A percentile compares a stretch with the other conserved stretches of the same genome.
These are phyloP conservation scores for Piedraia hortae DNA, from an alignment of 2,329 filamentous ascomycete species.

Conservation along the genomic window DNA sequence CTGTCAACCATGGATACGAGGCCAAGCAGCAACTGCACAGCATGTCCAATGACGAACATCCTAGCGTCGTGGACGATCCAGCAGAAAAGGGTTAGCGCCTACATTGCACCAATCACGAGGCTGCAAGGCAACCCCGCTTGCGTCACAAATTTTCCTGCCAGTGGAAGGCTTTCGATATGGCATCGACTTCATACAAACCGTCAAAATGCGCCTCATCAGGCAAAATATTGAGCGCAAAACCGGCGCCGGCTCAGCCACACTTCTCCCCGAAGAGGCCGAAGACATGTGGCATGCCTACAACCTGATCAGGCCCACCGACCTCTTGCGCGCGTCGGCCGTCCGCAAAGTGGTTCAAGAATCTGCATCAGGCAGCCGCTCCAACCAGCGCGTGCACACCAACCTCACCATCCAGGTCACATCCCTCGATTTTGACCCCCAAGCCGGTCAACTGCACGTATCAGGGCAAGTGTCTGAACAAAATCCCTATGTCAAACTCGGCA, in stretches of 20 bases:
- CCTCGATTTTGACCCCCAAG: constrained; percentile 42
- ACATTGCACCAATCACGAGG: too few species aligned
- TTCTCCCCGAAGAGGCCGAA: constrained; percentile 45
- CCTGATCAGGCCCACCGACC: constrained; percentile 36
- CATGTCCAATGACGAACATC: too few species aligned
- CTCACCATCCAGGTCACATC: constrained; percentile 37
- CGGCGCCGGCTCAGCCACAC: constrained; percentile 35
- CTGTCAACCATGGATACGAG: too few species aligned
- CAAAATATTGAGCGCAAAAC: constrained; percentile 34
- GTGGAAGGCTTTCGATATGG: too few species aligned
- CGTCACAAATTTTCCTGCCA: too few species aligned
- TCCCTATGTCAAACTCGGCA: constrained; percentile 36
- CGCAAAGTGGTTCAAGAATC: constrained; percentile 36
- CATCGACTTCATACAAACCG: too few species aligned
- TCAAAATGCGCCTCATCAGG: constrained; percentile 37
- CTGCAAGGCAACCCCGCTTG: too few species aligned
- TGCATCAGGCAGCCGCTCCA: constrained; percentile 31
- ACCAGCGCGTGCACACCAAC: constrained; percentile 31
- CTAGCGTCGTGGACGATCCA: too few species aligned
- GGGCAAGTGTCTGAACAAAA: constrained; percentile 40
- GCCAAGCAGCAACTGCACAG: too few species aligned
- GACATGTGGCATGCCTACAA: constrained; percentile 64
- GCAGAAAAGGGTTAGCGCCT: too few species aligned
- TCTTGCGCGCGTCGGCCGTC: constrained; percentile 36
- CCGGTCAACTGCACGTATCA: constrained; percentile 38